Evolutionary conservation across 345 rosid genomes (phyloP).

Genomic region (Salix caprea): DNA sequence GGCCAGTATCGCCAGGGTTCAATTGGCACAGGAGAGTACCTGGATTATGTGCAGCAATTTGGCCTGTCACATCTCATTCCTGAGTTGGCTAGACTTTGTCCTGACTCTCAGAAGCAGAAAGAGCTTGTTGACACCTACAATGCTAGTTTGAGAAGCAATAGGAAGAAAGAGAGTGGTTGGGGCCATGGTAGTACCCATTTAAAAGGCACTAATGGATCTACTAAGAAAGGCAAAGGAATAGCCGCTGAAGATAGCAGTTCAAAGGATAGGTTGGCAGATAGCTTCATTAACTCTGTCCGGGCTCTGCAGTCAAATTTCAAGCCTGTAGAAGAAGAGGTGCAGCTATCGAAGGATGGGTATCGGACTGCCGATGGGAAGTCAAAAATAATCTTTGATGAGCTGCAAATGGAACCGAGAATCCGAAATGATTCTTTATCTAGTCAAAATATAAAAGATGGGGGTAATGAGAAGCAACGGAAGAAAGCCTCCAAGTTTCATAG

Average conservation of each 20-base stretch:
- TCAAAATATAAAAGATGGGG: constrained; percentile 25
- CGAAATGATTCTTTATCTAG: constrained; percentile 18
- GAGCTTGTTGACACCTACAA: constrained; percentile 69
- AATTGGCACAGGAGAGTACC: constrained; percentile 54
- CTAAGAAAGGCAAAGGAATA: constrained; percentile 38
- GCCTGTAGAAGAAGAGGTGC: constrained; percentile 45
- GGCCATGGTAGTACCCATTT: constrained; percentile 10
- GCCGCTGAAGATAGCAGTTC: constrained; percentile 31
- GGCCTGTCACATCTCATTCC: constrained; percentile 69
- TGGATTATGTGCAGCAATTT: constrained; percentile 58
- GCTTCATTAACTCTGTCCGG: constrained; percentile 48
- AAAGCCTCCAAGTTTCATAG: constrained; percentile 76
- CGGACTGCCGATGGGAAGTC: constrained; percentile 52
- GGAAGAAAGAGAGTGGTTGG: constrained; percentile 28
- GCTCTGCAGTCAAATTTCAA: constrained; percentile 51
- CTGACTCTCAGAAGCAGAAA: constrained; percentile 77
- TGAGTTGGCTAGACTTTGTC: constrained; percentile 83
- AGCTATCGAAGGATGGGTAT: constrained; percentile 53
- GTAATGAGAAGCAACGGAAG: constrained; percentile 56
- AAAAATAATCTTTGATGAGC: constrained; percentile 29
- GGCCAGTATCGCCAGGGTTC: constrained; percentile 78
- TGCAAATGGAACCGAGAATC: constrained; percentile 20
- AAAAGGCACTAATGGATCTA: constrained; percentile 25
- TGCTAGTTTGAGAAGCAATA: constrained; percentile 36
- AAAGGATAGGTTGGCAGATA: constrained; percentile 54